Base-by-base conservation (phyloP, 2,329 filamentous ascomycete genomes). In the Scopulariopsis brevicaulis region DNA sequence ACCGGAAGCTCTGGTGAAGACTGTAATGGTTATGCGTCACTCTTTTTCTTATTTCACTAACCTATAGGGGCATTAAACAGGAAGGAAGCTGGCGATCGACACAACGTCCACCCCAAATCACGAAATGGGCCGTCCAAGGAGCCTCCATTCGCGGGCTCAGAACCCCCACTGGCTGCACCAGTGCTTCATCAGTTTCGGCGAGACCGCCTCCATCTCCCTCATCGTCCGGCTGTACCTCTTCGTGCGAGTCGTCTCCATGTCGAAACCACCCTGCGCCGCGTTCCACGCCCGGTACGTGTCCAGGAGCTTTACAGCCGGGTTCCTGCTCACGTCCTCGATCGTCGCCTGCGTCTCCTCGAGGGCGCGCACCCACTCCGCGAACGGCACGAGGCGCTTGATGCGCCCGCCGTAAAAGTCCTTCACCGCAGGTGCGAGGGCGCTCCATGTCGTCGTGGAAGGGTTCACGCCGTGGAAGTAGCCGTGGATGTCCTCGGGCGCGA, bases 391-490 rank as follows among this genome's bases (percentile, higher is more conserved):
- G 61, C 69, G 65, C 40, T 66, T 63, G 61, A 76, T 72, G 15
- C 69, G 64, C 1, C 66, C 66, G 11, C 70, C 68, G 59, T 77
- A 77, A 62, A 71, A 71, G 6, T 68, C 64, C 60, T 72, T 67
- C 15, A 81, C 66, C 0, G 71, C 69, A 0, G 69, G 66, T 2
- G 70, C 70, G 2, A 82, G 67, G 1, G 67, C 60, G 2, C 53
- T 25, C 79, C 78, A 82, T 1, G 65, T 58, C 1, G 69, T 69
- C 3, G 63, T 63, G 1, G 59, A 61, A 0, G 77, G 77, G 62
- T 82, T 82, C 50, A 78, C 72, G 43, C 73, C 71, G 64, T 81
- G 77, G 66, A 76, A 81, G 59, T 75, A 74, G 1, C 72, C 71
- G 34, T 60, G 60, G 24, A 73, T 65, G n/a, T 70, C 63, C 11